phyloP scores from a whole-genome alignment of 1,139 yeast species.

The Debaryomyces udenii region DNA sequence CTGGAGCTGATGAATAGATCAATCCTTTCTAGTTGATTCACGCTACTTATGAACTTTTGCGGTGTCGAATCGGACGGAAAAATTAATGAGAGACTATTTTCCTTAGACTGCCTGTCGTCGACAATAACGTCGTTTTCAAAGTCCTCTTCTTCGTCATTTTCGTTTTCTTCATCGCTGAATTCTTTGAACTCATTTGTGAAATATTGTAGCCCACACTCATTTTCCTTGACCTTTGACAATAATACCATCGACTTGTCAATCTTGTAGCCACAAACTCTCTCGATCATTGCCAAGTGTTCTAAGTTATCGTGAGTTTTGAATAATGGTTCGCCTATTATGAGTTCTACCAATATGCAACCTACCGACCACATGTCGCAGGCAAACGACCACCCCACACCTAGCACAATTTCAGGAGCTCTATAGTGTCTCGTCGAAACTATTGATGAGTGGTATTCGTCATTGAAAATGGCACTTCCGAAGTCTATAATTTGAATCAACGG shows the following conservation, averaged over 20 bases:
- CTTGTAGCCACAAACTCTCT: slow-evolving; percentile 60
- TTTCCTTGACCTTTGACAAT: slow-evolving; percentile 37
- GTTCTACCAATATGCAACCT: slow-evolving; percentile 90
- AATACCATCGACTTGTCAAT: slow-evolving; percentile 45
- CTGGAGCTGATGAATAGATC: slow-evolving; percentile 48
- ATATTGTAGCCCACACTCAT: slow-evolving; percentile 47
- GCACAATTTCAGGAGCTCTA: slow-evolving; percentile 94
- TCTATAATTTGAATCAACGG: slow-evolving; percentile 91
- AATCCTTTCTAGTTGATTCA: slow-evolving; percentile 53
- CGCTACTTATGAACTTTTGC: slow-evolving; percentile 53
- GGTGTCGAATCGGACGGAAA: slow-evolving; percentile 45
- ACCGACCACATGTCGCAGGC: slow-evolving; percentile 97
- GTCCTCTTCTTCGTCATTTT: slow-evolving; percentile 15
- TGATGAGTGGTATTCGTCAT: slow-evolving; percentile 91
- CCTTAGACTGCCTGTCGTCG: slow-evolving; percentile 32
- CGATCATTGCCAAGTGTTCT: slow-evolving; percentile 96
- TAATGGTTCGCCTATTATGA: slow-evolving; percentile 92
- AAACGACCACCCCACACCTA: slow-evolving; percentile 90
- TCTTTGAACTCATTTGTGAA: slow-evolving; percentile 34
- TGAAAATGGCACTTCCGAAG: slow-evolving; percentile 92
- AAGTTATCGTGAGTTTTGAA: slow-evolving; percentile 93
- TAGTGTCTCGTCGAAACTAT: slow-evolving; percentile 95
- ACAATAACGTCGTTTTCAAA: slow-evolving; percentile 32
- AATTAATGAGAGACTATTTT: slow-evolving; percentile 30
- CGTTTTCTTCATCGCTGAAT: slow-evolving; percentile 17